phyloP scores from a whole-genome alignment of 305 asterid species.

The Solanum hybrid region DNA sequence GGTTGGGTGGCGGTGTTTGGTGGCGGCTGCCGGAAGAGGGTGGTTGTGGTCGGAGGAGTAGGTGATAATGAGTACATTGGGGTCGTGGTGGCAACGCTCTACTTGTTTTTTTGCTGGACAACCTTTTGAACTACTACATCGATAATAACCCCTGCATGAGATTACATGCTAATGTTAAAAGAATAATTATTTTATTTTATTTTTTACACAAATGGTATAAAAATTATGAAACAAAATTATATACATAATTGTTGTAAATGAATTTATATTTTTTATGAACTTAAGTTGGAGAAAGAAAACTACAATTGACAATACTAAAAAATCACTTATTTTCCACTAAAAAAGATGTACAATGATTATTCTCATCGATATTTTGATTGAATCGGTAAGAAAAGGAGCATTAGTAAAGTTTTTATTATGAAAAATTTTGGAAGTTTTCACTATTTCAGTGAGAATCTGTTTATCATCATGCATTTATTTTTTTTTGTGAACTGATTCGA shows the following conservation, averaged over 20 bases:
- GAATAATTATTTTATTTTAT: too few species aligned
- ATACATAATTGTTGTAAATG: not conserved
- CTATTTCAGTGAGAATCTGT: not conserved
- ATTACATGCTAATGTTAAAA: not conserved
- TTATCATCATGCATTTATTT: too few species aligned
- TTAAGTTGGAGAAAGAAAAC: not conserved
- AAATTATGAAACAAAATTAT: too few species aligned
- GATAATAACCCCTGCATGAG: not conserved
- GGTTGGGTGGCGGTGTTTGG: conserved; percentile 14
- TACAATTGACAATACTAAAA: too few species aligned
- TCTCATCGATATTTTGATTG: too few species aligned
- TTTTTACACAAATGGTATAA: not conserved
- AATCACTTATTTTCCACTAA: not conserved
- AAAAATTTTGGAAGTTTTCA: rapidly evolving
- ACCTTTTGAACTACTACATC: not conserved
- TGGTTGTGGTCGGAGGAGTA: conserved; percentile 63
- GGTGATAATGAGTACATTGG: conserved; percentile 68
- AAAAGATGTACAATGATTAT: not conserved
- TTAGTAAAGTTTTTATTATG: too few species aligned
- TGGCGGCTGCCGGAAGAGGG: conserved; percentile 28
- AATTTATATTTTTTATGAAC: not conserved
- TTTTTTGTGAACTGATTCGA: rapidly evolving
- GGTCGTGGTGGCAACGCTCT: conserved; percentile 47
- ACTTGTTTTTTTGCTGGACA: not conserved
- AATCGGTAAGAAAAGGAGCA: too few species aligned